These are phyloP conservation scores for Crithidia brevicula DNA, from an alignment of 208 protist species.

Conservation along the genomic window DNA sequence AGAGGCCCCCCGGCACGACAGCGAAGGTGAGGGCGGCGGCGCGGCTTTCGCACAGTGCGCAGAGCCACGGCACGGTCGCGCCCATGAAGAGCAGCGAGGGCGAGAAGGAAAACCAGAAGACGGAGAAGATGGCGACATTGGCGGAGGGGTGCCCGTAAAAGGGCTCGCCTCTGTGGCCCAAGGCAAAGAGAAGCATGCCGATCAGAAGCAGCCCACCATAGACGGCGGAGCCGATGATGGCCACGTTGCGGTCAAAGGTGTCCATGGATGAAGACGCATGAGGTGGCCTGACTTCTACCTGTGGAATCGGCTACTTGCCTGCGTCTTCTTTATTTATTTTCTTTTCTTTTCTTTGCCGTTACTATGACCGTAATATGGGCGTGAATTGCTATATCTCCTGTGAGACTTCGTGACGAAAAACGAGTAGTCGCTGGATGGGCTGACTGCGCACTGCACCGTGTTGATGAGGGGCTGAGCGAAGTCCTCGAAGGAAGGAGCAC, in stretches of 20 bases:
- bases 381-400: no score
- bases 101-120: constrained; percentile 50
- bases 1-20: constrained; percentile 47
- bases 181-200: constrained; percentile 45
- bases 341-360: no score
- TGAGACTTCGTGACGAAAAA: no score
- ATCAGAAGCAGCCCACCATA: constrained; percentile 47
- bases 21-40: constrained; percentile 42
- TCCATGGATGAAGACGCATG: constrained; percentile 17
- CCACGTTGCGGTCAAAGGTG: constrained; percentile 41
- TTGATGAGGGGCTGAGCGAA: no score
- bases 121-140: constrained; percentile 40
- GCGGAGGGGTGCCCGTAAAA: constrained; percentile 33
- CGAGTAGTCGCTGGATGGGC: no score
- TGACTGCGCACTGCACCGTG: no score
- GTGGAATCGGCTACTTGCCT: no score
- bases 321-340: no score
- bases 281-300: no score
- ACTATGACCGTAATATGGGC: no score
- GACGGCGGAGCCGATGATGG: constrained; percentile 50
- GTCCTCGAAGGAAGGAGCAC: no score
- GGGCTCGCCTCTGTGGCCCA: constrained; percentile 20
- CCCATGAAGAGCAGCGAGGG: constrained; percentile 57
- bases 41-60: constrained; percentile 41
- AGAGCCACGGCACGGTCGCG: constrained; percentile 53